Percentiles rank a stretch among this genome's conserved stretches.
These are phyloP conservation scores for Alternaria panax DNA, from an alignment of 2,329 filamentous ascomycete genomes.

Conservation along the genomic window DNA sequence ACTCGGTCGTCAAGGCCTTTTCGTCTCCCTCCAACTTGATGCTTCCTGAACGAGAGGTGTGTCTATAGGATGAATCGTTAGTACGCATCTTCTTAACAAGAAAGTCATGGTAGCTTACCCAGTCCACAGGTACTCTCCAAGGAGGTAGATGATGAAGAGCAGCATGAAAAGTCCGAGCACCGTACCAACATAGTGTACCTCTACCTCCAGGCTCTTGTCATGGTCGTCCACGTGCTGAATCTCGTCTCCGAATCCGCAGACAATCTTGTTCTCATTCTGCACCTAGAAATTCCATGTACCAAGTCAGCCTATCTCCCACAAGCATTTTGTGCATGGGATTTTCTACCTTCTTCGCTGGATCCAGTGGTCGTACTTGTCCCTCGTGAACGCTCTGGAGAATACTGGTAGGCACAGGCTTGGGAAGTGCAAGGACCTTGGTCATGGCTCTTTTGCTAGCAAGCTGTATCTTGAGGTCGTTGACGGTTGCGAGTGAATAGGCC, in stretches of 20 bases:
- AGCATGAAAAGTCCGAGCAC: conserved; percentile 29
- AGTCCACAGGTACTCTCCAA: conserved; percentile 30
- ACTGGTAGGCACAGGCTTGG: conserved; percentile 28
- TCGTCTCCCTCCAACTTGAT: conserved; percentile 36
- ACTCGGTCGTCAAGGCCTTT: conserved; percentile 25
- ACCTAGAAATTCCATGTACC: too few species aligned
- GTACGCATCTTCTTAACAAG: neutral
- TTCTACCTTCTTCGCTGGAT: conserved; percentile 9
- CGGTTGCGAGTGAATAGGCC: conserved; percentile 30
- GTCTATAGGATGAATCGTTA: conserved; percentile 16
- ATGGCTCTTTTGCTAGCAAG: conserved; percentile 34
- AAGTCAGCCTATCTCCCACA: too few species aligned
- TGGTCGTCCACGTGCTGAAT: conserved; percentile 20
- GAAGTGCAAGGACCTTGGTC: conserved; percentile 26
- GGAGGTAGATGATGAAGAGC: conserved; percentile 24
- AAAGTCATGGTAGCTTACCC: conserved; percentile 18
- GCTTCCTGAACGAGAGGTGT: conserved; percentile 8
- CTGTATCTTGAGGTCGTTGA: conserved; percentile 32
- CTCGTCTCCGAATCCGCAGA: conserved; percentile 36
- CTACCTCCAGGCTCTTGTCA: conserved; percentile 4
- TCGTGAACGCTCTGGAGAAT: conserved; percentile 22
- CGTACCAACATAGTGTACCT: conserved; percentile 27
- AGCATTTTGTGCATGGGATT: too few species aligned
- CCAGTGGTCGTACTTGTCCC: conserved; percentile 18
- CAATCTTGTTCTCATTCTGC: conserved; percentile 28